Percentiles rank a stretch among this genome's conserved stretches.
These are phyloP conservation scores for Naganishia vishniacii DNA, from an alignment of 768 basidiomycete species.

Conservation along the genomic window DNA sequence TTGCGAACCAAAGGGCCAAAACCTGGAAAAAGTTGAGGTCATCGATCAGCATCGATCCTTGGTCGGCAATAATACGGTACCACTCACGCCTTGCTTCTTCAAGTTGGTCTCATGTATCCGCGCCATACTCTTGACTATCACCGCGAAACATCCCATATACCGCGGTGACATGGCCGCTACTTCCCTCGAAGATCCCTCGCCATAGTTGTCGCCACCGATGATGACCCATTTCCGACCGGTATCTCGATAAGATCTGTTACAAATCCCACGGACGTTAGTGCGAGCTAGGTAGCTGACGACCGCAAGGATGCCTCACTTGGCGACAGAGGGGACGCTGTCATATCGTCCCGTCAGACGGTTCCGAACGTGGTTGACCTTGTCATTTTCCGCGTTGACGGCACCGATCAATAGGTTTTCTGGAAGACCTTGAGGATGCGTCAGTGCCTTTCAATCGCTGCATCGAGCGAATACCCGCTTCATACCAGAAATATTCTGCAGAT, in stretches of 20 bases:
- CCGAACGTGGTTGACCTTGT: conserved; percentile 18
- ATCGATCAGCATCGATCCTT: too few species aligned
- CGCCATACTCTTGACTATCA: conserved; percentile 29
- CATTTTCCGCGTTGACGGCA: conserved; percentile 28
- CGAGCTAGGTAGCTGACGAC: neutral
- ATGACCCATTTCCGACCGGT: conserved; percentile 22
- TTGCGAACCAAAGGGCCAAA: too few species aligned
- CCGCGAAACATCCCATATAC: conserved; percentile 61
- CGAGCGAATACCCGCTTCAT: neutral
- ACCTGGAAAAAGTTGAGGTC: too few species aligned
- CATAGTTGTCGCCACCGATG: conserved; percentile 30
- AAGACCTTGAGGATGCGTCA: neutral
- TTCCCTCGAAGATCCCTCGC: conserved; percentile 29
- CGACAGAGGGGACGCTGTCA: conserved; percentile 22
- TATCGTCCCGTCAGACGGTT: conserved; percentile 26
- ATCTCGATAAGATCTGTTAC: conserved; percentile 21
- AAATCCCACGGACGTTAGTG: neutral
- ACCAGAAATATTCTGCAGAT: conserved; percentile 36
- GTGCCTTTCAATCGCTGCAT: too few species aligned
- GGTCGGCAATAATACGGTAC: too few species aligned
- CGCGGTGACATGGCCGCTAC: conserved; percentile 75
- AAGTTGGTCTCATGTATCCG: conserved; percentile 30
- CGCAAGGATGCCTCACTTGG: conserved; percentile 15
- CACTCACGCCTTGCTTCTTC: conserved; percentile 27
- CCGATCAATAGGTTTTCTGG: conserved; percentile 30